These are phyloP conservation scores for Malassezia globosa DNA, from an alignment of 1,284 basidiomycete genomes.

Conservation along the genomic window DNA sequence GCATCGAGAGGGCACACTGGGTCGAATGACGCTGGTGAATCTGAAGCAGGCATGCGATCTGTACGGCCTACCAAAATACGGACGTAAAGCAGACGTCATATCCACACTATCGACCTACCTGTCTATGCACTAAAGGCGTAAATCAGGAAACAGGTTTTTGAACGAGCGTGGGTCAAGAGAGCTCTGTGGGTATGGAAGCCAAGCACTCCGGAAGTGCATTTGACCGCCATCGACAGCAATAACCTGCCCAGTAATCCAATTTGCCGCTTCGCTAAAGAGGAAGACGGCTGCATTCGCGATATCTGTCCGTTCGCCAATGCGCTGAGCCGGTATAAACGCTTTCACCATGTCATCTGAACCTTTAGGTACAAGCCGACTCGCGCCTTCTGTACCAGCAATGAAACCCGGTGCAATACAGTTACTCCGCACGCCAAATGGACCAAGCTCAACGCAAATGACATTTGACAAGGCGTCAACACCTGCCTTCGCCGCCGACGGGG, in stretches of 20 bases:
- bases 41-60: conserved; percentile 29
- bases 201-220: conserved; percentile 27
- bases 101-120: conserved; percentile 23
- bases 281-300: conserved; percentile 70
- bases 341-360: conserved; percentile 40
- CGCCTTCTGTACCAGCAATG: conserved; percentile 73
- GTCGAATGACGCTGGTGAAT: conserved; percentile 1
- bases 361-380: conserved; percentile 58
- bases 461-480: conserved; percentile 76
- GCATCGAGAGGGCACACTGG: conserved; percentile 4
- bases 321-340: conserved; percentile 34
- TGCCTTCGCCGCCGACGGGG: conserved; percentile 89
- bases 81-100: conserved; percentile 37
- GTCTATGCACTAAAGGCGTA: conserved; percentile 7
- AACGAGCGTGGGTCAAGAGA: conserved; percentile 30
- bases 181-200: conserved; percentile 39
- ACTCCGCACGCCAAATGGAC: conserved; percentile 80
- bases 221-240: conserved; percentile 17
- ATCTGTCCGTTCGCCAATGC: conserved; percentile 53
- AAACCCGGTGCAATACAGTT: conserved; percentile 83
- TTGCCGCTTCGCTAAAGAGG: conserved; percentile 76
- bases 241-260: conserved; percentile 60
- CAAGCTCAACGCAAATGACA: conserved; percentile 82
- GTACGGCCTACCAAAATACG: conserved; percentile 28
- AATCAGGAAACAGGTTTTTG: conserved; percentile 25